These are phyloP conservation scores for Sugiyamaella smithiae DNA, from an alignment of 805 yeast genomes.

Conservation along the genomic window DNA sequence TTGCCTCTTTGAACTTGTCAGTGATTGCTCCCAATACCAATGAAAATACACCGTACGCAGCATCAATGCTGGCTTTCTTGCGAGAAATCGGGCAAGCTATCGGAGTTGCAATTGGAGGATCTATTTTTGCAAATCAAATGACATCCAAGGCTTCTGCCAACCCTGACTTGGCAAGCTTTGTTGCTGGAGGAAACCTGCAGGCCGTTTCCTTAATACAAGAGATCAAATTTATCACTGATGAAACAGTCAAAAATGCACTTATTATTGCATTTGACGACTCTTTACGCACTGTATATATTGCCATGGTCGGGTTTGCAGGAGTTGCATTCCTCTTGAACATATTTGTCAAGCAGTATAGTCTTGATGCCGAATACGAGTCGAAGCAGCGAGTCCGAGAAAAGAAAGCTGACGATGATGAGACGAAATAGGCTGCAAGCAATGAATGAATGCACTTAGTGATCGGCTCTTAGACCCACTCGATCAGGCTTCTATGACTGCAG, in stretches of 20 bases:
- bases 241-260: constrained; percentile 16
- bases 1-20: constrained; percentile 39
- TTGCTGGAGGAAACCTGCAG: constrained; percentile 20
- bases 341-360: constrained; percentile 27
- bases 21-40: constrained; percentile 32
- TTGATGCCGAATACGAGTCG: constrained; percentile 25
- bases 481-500: no score
- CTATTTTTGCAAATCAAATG: constrained; percentile 27
- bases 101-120: constrained; percentile 36
- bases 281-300: constrained; percentile 22
- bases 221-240: constrained; percentile 18
- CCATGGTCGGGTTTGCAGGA: constrained; percentile 23
- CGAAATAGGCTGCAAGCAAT: no score
- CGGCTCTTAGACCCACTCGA: no score
- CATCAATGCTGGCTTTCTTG: constrained; percentile 32
- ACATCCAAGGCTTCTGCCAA: background rate
- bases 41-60: constrained; percentile 30
- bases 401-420: background rate
- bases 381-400: constrained; percentile 24
- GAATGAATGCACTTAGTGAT: no score
- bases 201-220: constrained; percentile 23
- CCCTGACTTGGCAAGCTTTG: constrained; percentile 8
- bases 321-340: constrained; percentile 22
- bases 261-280: constrained; percentile 22
- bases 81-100: constrained; percentile 32